Evolutionary conservation across 202 grass and related monocot species (phyloP), one percentile per base, ranked within the genome.

Genomic region (Panicum hallii): DNA sequence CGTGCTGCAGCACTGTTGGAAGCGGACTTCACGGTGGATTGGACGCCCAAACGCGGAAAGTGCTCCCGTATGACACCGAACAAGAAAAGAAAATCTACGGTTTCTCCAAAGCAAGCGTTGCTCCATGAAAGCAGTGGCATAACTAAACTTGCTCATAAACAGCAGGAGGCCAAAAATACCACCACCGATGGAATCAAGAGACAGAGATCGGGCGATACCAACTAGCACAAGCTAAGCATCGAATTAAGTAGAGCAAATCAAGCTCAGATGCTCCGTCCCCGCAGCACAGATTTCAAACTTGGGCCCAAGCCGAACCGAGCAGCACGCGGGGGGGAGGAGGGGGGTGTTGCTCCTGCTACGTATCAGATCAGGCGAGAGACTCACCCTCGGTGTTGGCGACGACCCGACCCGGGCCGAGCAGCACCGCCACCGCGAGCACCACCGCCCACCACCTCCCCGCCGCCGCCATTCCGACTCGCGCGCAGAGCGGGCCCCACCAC

Each of bases 301-400:
- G 17, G 38, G 57, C 58, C 63, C 75, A 72, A 78, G 63, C 81
- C 12, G 74, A 80, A 68, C 2, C 0, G 30, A 19, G 44, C 13
- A 72, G 63, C 57, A 26, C 30, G 26, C 32, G 40, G 22, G 41
- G 43, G 26, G 26, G n/a, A n/a, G n/a, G n/a, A n/a, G n/a, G n/a
- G n/a, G n/a, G n/a, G n/a, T n/a, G n/a, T n/a, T n/a, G n/a, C 5
- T 4, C 10, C 28, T 12, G n/a, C 10, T 5, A 32, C 7, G 26
- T 38, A 76, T 5, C 46, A 81, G 87, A 84, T 78, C 82, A 93
- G 54, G 65, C 11, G 26, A 5, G 20, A 60, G 23, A 52, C 86
- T 79, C 63, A 93, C 92, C 92, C 72, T 94, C 92, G 44, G 89
- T 94, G 79, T 94, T 94, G 46, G 92, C 86, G 76, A 77, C 43